Base-by-base conservation (phyloP, 305 asterid species). In the Solanum hybrid region DNA sequence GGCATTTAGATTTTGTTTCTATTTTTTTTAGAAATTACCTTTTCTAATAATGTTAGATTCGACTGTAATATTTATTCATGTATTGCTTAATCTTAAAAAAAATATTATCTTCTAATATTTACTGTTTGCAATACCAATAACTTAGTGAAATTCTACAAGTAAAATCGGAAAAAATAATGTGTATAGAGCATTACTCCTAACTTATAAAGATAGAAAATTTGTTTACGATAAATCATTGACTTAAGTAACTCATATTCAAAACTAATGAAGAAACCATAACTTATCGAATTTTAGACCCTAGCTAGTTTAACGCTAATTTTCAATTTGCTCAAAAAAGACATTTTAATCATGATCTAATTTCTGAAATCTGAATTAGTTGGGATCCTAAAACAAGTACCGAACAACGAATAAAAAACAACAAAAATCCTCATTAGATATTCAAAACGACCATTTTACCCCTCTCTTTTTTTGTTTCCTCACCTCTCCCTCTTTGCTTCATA, bases 401-500 rank as follows among this genome's bases (percentile, higher is more conserved):
- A 34, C 57, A 79, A 9, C 1, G 15, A 22, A 17, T 3, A 10
- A 76, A 31, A 33, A 33, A 78, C 5, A 9, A 17, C 7, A 17
- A 14, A 76, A 7, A 77, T 7, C 26, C 27, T 17, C 1, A 32
- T 78, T 5, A 22, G 5, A 7, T 36, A 20, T 36, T 79, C 1
- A 33, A 78, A 36, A 79, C 12, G 31, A 79, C 57, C 31, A 79
- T 36, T 36, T 79, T 88, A 26, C 88, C 88, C 34, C 57, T 72
- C 65, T 14, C 15, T 80, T 34, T 70, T 89, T 27, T 84, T 3
- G 27, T 22, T 22, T n/a, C 29, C 89, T 82, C 90, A 34, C 72
- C 12, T 27, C 84, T 41, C 90, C 32, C 57, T 80, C 38, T 31
- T 81, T 41, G 85, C 92, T 91, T 94, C 95, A 95, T 94, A 91